Conservation (phyloP, 2,329 filamentous ascomycete species). For the Trichoderma koningii region DNA sequence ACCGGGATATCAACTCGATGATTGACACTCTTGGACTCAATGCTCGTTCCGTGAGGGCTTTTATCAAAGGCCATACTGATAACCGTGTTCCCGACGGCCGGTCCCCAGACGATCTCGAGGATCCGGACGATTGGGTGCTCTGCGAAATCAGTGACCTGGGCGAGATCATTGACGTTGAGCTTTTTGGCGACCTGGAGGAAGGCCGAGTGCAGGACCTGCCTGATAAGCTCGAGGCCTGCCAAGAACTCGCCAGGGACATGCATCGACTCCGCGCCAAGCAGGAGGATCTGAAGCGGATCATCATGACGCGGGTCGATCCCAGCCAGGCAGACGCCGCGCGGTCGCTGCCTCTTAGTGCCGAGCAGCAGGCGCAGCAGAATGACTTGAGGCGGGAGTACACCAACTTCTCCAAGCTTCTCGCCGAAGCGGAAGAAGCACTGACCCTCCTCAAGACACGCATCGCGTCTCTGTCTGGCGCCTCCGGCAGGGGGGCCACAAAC, state of each 20-base stretch:
- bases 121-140: conserved; percentile 70
- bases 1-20: conserved; percentile 88
- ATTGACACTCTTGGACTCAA: conserved; percentile 90
- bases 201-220: conserved; percentile 69
- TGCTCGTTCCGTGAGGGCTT: conserved; percentile 64
- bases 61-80: conserved; percentile 67
- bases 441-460: conserved; percentile 78
- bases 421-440: conserved; percentile 77
- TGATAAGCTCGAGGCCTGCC: conserved; percentile 67
- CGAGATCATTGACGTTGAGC: conserved; percentile 61
- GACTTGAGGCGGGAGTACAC: conserved; percentile 78
- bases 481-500: conserved; percentile 49
- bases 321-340: conserved; percentile 65
- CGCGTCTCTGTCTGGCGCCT: conserved; percentile 56
- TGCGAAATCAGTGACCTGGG: conserved; percentile 73
- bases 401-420: conserved; percentile 71
- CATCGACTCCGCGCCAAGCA: conserved; percentile 72
- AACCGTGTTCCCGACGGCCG: conserved; percentile 56
- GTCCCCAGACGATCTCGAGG: conserved; percentile 68
- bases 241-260: conserved; percentile 69
- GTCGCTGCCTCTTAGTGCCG: conserved; percentile 75
- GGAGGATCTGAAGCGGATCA: conserved; percentile 75
- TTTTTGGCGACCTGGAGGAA: conserved; percentile 65
- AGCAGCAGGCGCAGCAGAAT: conserved; percentile 80
- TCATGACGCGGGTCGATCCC: conserved; percentile 69